These are phyloP conservation scores for Prunus salicina DNA, from an alignment of 306 rosid genomes.

Conservation along the genomic window DNA sequence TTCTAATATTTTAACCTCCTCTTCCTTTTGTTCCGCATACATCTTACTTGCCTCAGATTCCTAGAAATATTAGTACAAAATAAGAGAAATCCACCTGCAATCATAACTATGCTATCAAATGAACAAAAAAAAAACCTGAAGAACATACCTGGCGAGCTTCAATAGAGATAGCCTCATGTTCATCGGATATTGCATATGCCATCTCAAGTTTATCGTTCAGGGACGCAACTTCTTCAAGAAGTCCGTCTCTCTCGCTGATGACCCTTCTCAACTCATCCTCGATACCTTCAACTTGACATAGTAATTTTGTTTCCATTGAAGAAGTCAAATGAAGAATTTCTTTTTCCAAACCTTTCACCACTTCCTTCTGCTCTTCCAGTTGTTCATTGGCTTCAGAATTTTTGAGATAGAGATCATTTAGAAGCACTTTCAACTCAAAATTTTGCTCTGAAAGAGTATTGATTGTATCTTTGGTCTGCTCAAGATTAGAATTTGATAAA, in stretches of 20 bases:
- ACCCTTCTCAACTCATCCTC: slow-evolving; percentile 62
- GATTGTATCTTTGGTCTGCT: slow-evolving; percentile 55
- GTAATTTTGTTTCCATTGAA: slow-evolving; percentile 52
- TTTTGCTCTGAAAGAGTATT: slow-evolving; percentile 51
- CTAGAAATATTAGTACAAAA: slow-evolving; percentile 39
- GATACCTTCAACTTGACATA: slow-evolving; percentile 51
- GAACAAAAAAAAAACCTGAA: slow-evolving; percentile 16
- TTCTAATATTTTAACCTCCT: slow-evolving; percentile 91
- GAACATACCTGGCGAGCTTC: slow-evolving; percentile 80
- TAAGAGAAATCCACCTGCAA: slow-evolving; percentile 22
- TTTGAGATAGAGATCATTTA: slow-evolving; percentile 54
- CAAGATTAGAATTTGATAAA: slow-evolving; percentile 58
- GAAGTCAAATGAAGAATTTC: slow-evolving; percentile 68
- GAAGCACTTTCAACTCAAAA: slow-evolving; percentile 57
- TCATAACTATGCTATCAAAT: slow-evolving; percentile 17
- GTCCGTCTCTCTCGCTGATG: slow-evolving; percentile 67
- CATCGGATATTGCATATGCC: slow-evolving; percentile 74
- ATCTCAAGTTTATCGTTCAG: slow-evolving; percentile 73
- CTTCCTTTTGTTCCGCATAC: slow-evolving; percentile 88
- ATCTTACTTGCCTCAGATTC: slow-evolving; percentile 80
- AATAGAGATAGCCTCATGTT: slow-evolving; percentile 80
- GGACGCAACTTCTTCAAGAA: slow-evolving; percentile 53
- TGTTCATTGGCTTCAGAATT: slow-evolving; percentile 59
- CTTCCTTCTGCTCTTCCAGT: slow-evolving; percentile 75
- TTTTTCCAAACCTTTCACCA: slow-evolving; percentile 67